Evolutionary conservation across 2,329 filamentous ascomycete species (phyloP).

Genomic region (Hypoxylon sp.): DNA sequence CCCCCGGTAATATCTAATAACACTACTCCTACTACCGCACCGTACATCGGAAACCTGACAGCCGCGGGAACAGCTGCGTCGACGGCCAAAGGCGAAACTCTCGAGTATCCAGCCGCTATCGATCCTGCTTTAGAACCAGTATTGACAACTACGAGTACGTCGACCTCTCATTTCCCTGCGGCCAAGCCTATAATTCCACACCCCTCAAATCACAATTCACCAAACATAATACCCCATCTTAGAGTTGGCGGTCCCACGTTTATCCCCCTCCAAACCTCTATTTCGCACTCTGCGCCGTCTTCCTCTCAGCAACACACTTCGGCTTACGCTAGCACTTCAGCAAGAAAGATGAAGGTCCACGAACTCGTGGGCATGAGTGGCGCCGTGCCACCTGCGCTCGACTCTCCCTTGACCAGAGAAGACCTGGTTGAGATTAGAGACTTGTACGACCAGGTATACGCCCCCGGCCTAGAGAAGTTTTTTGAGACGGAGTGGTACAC

Average conservation of each 20-base stretch:
- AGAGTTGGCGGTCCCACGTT: constrained; percentile 65
- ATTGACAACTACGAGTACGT: constrained; percentile 55
- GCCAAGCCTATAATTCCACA: constrained; percentile 47
- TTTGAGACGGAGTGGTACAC: constrained; percentile 89
- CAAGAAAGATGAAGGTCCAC: constrained; percentile 77
- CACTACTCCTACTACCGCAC: constrained; percentile 45
- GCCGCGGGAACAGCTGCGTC: constrained; percentile 51
- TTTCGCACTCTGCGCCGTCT: constrained; percentile 48
- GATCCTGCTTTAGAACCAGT: constrained; percentile 74
- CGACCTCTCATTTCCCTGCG: constrained; percentile 51
- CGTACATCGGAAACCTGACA: constrained; percentile 52
- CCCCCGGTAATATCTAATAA: constrained; percentile 49
- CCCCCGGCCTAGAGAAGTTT: constrained; percentile 78
- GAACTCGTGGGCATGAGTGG: constrained; percentile 77
- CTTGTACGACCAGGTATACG: constrained; percentile 82
- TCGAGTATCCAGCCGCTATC: constrained; percentile 72
- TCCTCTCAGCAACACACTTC: constrained; percentile 50
- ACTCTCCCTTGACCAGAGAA: constrained; percentile 65
- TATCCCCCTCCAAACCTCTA: constrained; percentile 52
- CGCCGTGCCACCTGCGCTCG: constrained; percentile 68
- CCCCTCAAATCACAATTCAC: constrained; percentile 50
- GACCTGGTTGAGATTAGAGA: constrained; percentile 75
- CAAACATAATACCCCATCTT: constrained; percentile 59
- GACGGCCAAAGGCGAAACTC: constrained; percentile 57
- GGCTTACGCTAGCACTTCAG: constrained; percentile 63